phyloP scores from a whole-genome alignment of 768 basidiomycete genomes.

The Pleurotus sapidus region DNA sequence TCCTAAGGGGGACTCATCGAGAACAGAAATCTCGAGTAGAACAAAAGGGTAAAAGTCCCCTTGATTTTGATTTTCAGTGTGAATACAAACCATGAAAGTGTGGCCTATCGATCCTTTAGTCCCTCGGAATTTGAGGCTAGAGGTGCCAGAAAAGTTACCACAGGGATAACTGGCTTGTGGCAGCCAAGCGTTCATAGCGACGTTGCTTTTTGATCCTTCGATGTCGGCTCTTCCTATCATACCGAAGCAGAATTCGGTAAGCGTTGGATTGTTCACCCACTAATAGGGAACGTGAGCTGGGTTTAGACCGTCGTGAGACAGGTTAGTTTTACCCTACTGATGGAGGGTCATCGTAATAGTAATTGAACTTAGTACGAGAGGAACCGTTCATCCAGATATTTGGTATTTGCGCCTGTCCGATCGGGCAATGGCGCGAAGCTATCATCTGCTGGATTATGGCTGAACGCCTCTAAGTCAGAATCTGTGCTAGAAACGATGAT shows the following conservation, averaged over 20 bases:
- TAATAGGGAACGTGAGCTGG: slow-evolving; percentile 80
- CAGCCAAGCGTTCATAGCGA: slow-evolving; percentile 84
- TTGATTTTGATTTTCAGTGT: slow-evolving; percentile 83
- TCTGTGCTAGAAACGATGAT: slow-evolving; percentile 75
- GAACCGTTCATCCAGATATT: slow-evolving; percentile 82
- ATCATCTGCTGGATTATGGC: slow-evolving; percentile 83
- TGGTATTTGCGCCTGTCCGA: slow-evolving; percentile 80
- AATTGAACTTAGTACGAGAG: slow-evolving; percentile 83
- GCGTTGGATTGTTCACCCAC: slow-evolving; percentile 79
- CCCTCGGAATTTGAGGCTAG: slow-evolving; percentile 76
- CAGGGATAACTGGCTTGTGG: slow-evolving; percentile 80
- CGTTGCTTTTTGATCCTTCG: slow-evolving; percentile 82
- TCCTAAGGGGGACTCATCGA: slow-evolving; percentile 77
- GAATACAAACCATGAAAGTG: slow-evolving; percentile 82
- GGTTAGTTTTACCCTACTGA: slow-evolving; percentile 87
- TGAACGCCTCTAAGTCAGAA: slow-evolving; percentile 85
- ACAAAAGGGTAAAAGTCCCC: slow-evolving; percentile 79
- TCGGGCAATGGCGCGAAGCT: slow-evolving; percentile 77
- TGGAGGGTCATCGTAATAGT: slow-evolving; percentile 72
- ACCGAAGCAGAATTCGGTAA: slow-evolving; percentile 79
- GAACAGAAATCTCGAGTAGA: slow-evolving; percentile 81
- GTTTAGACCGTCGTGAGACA: slow-evolving; percentile 84
- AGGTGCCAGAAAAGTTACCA: slow-evolving; percentile 81
- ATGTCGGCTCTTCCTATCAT: slow-evolving; percentile 83
- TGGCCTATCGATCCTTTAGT: slow-evolving; percentile 84